Percentiles rank a stretch among this genome's conserved stretches.
These are phyloP conservation scores for Gilbertella persicaria DNA, from an alignment of 371 early-diverging fungal species.

Conservation along the genomic window DNA sequence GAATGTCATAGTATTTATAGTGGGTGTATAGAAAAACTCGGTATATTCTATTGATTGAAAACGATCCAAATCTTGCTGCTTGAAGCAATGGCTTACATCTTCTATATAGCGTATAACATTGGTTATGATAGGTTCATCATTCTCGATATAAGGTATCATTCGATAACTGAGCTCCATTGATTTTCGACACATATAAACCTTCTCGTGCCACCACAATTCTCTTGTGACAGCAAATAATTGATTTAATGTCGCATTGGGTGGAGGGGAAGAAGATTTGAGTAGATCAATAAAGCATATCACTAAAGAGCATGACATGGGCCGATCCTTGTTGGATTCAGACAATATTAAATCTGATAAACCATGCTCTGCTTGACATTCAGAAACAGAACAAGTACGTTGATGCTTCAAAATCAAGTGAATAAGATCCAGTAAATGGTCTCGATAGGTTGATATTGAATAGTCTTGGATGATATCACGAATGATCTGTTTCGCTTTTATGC, in stretches of 20 bases:
- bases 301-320: not conserved
- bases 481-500: too few relatives aligned
- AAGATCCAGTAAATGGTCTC: too few relatives aligned
- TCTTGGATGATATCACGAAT: not conserved
- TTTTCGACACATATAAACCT: constrained; percentile 13
- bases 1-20: not conserved
- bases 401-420: too few relatives aligned
- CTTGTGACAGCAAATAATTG: not conserved
- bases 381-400: too few relatives aligned
- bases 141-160: not conserved
- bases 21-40: constrained; percentile 12
- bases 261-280: constrained; percentile 3
- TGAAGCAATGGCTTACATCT: too few relatives aligned
- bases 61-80: constrained; percentile 2
- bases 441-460: not conserved
- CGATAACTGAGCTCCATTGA: constrained; percentile 17
- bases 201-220: constrained; percentile 6
- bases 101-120: constrained; percentile 1
- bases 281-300: constrained; percentile 16
- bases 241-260: not conserved
- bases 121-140: not conserved
- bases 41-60: constrained; percentile 17
- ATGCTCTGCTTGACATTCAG: too few relatives aligned
- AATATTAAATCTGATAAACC: too few relatives aligned
- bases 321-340: too few relatives aligned